Percentiles rank a stretch among this genome's conserved stretches.
These are phyloP conservation scores for Gossypium thurberi DNA, from an alignment of 345 rosid species.

Conservation along the genomic window DNA sequence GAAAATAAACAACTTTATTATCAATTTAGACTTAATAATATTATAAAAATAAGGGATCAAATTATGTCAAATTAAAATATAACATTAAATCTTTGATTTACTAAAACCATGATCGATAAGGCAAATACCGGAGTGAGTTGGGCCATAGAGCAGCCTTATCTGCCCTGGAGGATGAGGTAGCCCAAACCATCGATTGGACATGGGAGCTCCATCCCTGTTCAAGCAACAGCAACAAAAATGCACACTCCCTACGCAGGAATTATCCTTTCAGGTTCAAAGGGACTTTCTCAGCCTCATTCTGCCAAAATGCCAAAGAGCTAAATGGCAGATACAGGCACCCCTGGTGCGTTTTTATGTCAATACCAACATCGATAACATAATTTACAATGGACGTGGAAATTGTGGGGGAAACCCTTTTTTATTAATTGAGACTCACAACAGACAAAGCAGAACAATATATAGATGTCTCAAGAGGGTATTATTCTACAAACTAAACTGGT, in stretches of 20 bases:
- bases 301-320: conserved; percentile 25
- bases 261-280: conserved; percentile 99
- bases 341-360: conserved; percentile 91
- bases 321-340: conserved; percentile 77
- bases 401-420: conserved; percentile 18
- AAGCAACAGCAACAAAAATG: conserved; percentile 32
- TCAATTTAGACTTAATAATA: too few species aligned
- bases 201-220: conserved; percentile 43
- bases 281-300: conserved; percentile 98
- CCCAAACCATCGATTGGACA: conserved; percentile 24
- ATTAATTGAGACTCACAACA: conserved; percentile 24
- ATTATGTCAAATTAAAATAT: background rate
- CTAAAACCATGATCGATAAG: background rate
- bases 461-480: conserved; percentile 22
- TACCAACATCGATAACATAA: conserved; percentile 1
- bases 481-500: conserved; percentile 26
- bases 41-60: background rate
- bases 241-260: conserved; percentile 99
- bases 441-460: conserved; percentile 24
- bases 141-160: background rate
- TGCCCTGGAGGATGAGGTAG: conserved; percentile 17
- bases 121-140: background rate
- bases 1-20: too few species aligned
- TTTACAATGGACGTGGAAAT: background rate
- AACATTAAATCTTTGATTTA: background rate